A percentile compares a stretch with the other conserved stretches of the same genome.
These are phyloP conservation scores for Erodium chrysanthum DNA, from an alignment of 441 rosid genomes.

Conservation along the genomic window DNA sequence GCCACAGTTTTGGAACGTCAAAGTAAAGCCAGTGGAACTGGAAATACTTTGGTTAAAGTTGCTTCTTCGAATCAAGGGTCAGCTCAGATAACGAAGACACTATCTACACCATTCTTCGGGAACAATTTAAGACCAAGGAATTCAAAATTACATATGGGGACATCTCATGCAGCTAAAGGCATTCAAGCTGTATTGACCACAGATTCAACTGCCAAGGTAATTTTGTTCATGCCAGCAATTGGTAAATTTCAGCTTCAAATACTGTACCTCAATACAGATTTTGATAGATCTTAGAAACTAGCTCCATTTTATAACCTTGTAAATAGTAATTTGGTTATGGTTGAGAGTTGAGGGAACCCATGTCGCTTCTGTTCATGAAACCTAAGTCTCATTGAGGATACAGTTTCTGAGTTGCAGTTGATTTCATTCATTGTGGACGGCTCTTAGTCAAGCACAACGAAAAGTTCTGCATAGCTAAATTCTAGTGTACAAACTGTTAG, in stretches of 20 bases:
- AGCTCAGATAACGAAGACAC: slow-evolving; percentile 26
- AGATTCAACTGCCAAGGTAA: slow-evolving; percentile 69
- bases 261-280: background rate
- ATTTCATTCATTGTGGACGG: too few species aligned
- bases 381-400: too few species aligned
- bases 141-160: slow-evolving; percentile 26
- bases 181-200: slow-evolving; percentile 53
- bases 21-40: slow-evolving; percentile 43
- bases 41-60: slow-evolving; percentile 34
- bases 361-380: too few species aligned
- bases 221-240: slow-evolving; percentile 7
- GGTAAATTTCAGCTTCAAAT: slow-evolving; percentile 1
- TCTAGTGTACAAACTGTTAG: too few species aligned
- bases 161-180: slow-evolving; percentile 25
- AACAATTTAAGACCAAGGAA: slow-evolving; percentile 29
- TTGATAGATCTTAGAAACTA: background rate
- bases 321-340: background rate
- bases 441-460: too few species aligned
- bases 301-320: slow-evolving; percentile 1
- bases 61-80: slow-evolving; percentile 29
- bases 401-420: too few species aligned
- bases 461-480: too few species aligned
- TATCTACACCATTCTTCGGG: slow-evolving; percentile 39
- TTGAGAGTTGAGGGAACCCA: too few species aligned
- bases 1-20: slow-evolving; percentile 42